These are phyloP conservation scores for Kodamaea hsintzibuensis DNA, from an alignment of 805 yeast genomes.

Conservation along the genomic window DNA sequence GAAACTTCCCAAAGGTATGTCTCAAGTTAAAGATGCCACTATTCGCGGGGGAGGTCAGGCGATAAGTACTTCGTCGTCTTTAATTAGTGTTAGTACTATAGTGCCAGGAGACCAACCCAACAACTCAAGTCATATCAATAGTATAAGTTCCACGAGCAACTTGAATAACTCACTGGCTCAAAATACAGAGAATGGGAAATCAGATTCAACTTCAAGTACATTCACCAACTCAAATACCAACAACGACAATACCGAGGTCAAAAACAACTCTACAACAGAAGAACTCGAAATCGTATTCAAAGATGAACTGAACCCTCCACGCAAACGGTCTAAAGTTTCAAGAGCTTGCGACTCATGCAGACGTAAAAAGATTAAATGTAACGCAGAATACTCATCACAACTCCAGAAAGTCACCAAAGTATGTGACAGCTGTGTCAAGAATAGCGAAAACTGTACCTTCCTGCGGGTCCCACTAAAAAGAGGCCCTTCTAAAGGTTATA, in stretches of 20 bases:
- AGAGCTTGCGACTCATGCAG: slow-evolving; percentile 83
- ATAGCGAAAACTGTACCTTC: slow-evolving; percentile 63
- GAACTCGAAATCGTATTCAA: slow-evolving; percentile 3
- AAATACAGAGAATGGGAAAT: not conserved
- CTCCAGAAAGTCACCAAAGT: slow-evolving; percentile 49
- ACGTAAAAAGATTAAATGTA: slow-evolving; percentile 69
- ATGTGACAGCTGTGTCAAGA: slow-evolving; percentile 65
- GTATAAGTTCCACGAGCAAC: not conserved
- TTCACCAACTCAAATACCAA: not conserved
- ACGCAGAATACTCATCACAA: slow-evolving; percentile 52
- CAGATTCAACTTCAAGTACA: not conserved
- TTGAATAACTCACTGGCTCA: not conserved
- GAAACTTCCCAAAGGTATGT: not conserved
- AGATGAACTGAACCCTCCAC: slow-evolving; percentile 24
- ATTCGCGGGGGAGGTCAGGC: not conserved
- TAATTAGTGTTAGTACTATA: not conserved
- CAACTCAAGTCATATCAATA: too few species aligned
- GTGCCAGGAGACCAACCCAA: not conserved
- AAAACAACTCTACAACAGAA: not conserved
- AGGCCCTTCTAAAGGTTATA: slow-evolving; percentile 77
- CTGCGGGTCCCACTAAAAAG: slow-evolving; percentile 72
- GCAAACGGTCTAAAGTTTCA: slow-evolving; percentile 71
- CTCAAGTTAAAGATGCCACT: not conserved
- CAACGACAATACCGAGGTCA: not conserved
- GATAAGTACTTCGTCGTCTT: not conserved